Evolutionary conservation across 2,329 filamentous ascomycete species (phyloP).

Genomic region (Talaromyces amestolkiae): DNA sequence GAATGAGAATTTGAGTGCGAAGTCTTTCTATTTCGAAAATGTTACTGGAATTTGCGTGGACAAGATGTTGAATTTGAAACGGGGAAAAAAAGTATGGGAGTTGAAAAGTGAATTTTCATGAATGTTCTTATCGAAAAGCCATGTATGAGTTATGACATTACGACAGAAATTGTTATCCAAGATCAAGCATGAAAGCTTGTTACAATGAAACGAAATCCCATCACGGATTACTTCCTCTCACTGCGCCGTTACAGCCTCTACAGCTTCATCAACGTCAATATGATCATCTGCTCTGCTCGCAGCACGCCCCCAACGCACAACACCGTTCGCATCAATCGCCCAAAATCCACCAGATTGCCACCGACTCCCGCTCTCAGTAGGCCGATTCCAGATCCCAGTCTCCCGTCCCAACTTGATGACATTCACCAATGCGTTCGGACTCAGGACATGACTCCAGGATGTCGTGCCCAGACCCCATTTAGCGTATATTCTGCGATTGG

Average conservation of each 20-base stretch:
- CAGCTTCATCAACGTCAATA: background rate
- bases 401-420: background rate
- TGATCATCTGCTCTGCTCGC: background rate
- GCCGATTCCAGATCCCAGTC: background rate
- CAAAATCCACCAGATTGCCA: conserved; percentile 3
- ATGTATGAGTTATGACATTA: background rate
- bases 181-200: background rate
- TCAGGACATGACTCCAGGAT: background rate
- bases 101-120: background rate
- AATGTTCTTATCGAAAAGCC: background rate
- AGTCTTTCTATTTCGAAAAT: background rate
- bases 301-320: background rate
- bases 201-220: background rate
- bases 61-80: background rate
- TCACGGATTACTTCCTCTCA: background rate
- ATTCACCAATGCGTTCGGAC: background rate
- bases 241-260: background rate
- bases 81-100: background rate
- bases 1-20: background rate
- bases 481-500: background rate
- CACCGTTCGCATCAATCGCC: background rate
- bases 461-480: background rate
- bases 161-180: background rate
- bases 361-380: background rate
- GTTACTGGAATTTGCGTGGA: background rate